Percentiles rank a stretch among this genome's conserved stretches.
Evolutionary conservation across 2,329 filamentous ascomycete species (phyloP).

Genomic region (Nigrograna mackinnonii): DNA sequence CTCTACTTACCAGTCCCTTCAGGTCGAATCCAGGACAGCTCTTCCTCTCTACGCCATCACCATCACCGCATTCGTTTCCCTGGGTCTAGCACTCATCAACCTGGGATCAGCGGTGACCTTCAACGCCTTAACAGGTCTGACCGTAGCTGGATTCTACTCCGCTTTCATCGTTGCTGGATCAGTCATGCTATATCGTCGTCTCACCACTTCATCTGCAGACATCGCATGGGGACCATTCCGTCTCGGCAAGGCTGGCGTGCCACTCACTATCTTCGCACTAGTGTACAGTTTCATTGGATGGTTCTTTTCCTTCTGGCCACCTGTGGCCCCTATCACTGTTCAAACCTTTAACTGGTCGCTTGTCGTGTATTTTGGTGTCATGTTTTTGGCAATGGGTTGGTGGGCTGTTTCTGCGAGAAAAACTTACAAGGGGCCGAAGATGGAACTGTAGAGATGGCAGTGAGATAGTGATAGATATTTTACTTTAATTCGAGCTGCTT

Average conservation of each 20-base stretch:
- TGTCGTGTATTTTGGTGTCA: neutral
- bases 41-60: slow-evolving; percentile 27
- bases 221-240: slow-evolving; percentile 1
- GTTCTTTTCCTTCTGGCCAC: slow-evolving; percentile 1
- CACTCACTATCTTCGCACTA: neutral
- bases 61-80: slow-evolving; percentile 29
- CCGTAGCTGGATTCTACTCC: neutral
- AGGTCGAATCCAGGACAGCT: neutral
- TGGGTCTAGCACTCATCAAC: slow-evolving; percentile 53
- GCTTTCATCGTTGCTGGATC: neutral
- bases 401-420: neutral
- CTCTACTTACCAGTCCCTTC: neutral
- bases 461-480: no score
- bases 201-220: neutral
- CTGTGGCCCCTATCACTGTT: neutral
- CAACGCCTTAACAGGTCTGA: slow-evolving; percentile 24
- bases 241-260: neutral
- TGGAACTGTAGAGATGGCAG: neutral
- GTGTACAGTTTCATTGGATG: neutral
- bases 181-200: neutral
- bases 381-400: neutral
- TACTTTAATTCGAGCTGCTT: no score
- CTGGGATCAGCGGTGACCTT: slow-evolving; percentile 42
- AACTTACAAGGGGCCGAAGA: neutral
- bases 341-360: neutral